These are phyloP conservation scores for Periconia digitata DNA, from an alignment of 2,329 filamentous ascomycete genomes.

Conservation along the genomic window DNA sequence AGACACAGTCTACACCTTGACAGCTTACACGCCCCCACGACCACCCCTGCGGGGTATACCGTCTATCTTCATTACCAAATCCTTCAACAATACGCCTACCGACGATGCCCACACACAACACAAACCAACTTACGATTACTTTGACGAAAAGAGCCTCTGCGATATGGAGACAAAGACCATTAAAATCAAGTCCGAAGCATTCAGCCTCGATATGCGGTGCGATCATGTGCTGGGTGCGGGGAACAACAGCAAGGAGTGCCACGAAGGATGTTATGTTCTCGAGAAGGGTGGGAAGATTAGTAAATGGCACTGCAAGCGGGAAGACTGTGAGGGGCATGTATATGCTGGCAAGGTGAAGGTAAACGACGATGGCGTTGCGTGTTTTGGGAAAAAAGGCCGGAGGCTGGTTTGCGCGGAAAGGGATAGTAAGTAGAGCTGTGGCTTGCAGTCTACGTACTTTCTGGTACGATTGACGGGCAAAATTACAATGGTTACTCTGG, in stretches of 20 bases:
- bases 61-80: constrained; percentile 14
- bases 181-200: constrained; percentile 9
- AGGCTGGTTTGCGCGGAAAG: constrained; percentile 24
- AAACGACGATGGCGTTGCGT: constrained; percentile 14
- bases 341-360: constrained; percentile 18
- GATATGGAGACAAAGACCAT: constrained; percentile 15
- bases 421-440: not conserved
- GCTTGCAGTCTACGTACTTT: too few species aligned
- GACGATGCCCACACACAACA: constrained; percentile 13
- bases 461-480: too few species aligned
- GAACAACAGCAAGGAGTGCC: constrained; percentile 10
- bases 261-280: constrained; percentile 27
- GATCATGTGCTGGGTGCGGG: constrained; percentile 14
- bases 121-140: constrained; percentile 16
- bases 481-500: too few species aligned
- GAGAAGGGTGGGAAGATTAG: constrained; percentile 23
- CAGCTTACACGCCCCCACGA: constrained; percentile 18
- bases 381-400: constrained; percentile 32
- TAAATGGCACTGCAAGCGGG: constrained; percentile 18
- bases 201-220: constrained; percentile 24
- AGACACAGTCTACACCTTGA: constrained; percentile 25
- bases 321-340: constrained; percentile 31
- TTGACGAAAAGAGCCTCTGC: constrained; percentile 14
- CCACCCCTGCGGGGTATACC: constrained; percentile 21
- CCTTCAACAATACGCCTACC: constrained; percentile 3